Evolutionary conservation across 2,329 filamentous ascomycete species (phyloP).

Genomic region (Corinectria fuckeliana): DNA sequence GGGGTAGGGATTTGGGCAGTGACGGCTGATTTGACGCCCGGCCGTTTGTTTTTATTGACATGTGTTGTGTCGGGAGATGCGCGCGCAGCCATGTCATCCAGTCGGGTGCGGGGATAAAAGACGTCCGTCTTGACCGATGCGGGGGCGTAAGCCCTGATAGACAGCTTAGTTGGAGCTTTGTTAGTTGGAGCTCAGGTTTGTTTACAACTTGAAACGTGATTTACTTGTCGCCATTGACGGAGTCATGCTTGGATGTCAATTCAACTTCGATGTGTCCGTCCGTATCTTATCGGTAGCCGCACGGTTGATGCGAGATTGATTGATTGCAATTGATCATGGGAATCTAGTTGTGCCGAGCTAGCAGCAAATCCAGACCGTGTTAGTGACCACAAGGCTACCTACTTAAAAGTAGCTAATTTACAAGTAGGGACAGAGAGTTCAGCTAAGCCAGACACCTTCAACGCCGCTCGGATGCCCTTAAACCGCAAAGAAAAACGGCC

Average conservation of each 20-base stretch:
- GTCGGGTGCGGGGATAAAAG: slow-evolving; percentile 18
- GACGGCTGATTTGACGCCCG: too few relatives aligned
- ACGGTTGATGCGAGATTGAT: background rate
- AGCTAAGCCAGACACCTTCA: background rate
- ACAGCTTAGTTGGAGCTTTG: background rate
- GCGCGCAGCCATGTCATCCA: slow-evolving; percentile 1
- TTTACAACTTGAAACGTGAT: background rate
- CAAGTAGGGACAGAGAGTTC: too few relatives aligned
- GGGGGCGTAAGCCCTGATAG: slow-evolving; percentile 21
- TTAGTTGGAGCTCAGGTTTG: slow-evolving; percentile 19
- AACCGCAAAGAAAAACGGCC: background rate
- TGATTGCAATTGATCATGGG: background rate
- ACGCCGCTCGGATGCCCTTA: background rate
- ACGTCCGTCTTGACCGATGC: slow-evolving; percentile 22
- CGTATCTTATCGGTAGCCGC: background rate
- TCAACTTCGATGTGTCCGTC: background rate
- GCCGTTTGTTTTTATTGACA: slow-evolving; percentile 21
- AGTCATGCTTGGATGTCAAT: background rate
- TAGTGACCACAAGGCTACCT: background rate
- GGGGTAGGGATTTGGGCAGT: slow-evolving; percentile 18
- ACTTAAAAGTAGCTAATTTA: too few relatives aligned
- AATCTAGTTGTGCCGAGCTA: slow-evolving; percentile 12
- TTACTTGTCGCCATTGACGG: background rate
- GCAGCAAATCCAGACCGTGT: slow-evolving; percentile 10
- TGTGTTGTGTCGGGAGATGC: slow-evolving; percentile 16